phyloP scores from a whole-genome alignment of 345 rosid species.

The sweet orange (Citrus sinensis) region DNA sequence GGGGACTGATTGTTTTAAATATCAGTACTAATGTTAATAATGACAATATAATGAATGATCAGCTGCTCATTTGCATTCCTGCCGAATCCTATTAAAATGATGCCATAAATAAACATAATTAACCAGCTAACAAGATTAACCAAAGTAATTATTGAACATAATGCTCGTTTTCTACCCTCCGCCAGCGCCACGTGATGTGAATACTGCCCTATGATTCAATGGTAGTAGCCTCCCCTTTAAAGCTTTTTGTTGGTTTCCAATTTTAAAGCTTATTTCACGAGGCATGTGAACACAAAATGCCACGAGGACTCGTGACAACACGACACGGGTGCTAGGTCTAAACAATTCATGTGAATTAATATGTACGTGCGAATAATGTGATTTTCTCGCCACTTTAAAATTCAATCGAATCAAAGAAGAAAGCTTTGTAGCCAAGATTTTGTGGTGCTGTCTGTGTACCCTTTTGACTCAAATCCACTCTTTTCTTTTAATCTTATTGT shows the following conservation, averaged over 20 bases:
- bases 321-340: background rate
- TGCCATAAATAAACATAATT: background rate
- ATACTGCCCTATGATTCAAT: too few species aligned
- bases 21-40: too few species aligned
- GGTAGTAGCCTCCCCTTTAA: too few species aligned
- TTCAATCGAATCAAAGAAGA: background rate
- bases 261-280: too few species aligned
- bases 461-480: background rate
- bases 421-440: background rate
- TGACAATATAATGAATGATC: background rate
- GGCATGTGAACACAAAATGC: background rate
- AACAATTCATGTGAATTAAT: constrained; percentile 13
- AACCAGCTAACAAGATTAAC: too few species aligned
- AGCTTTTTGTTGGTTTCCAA: too few species aligned
- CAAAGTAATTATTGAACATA: too few species aligned
- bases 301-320: background rate
- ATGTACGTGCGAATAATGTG: background rate
- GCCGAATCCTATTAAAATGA: background rate
- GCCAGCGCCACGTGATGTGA: too few species aligned
- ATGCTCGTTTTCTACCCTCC: too few species aligned
- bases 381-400: background rate
- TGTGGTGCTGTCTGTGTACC: background rate
- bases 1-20: background rate
- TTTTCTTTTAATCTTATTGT: background rate
- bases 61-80: background rate